Conservation (phyloP, 805 yeast genomes). For the Candida broadrunensis region DNA sequence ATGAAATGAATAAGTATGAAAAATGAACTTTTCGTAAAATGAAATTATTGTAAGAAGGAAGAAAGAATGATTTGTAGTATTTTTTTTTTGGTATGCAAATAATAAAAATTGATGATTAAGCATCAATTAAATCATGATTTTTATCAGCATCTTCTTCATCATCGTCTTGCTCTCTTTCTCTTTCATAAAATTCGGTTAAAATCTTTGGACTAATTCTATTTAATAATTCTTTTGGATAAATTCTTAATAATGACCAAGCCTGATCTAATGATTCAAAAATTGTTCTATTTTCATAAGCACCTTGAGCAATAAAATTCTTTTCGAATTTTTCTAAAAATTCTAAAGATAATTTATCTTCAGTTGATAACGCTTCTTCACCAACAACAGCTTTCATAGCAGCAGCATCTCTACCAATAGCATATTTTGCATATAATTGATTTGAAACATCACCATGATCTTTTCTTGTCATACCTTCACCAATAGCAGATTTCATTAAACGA, state of each 20-base stretch:
- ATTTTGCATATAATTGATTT: slow-evolving; percentile 97
- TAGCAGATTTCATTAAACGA: slow-evolving; percentile 98
- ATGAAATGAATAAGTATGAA: too few relatives aligned
- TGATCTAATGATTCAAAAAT: slow-evolving; percentile 94
- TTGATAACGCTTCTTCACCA: slow-evolving; percentile 98
- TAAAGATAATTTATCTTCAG: slow-evolving; percentile 94
- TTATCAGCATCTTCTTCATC: slow-evolving; percentile 44
- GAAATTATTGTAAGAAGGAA: too few relatives aligned
- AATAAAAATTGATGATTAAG: slow-evolving; percentile 15
- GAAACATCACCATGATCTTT: slow-evolving; percentile 99
- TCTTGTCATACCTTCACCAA: slow-evolving; percentile 99
- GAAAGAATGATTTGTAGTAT: too few relatives aligned
- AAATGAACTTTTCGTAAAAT: too few relatives aligned
- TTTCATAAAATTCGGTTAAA: slow-evolving; percentile 90
- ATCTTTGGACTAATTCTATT: slow-evolving; percentile 99
- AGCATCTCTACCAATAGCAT: slow-evolving; percentile 99
- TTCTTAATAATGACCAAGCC: slow-evolving; percentile 97
- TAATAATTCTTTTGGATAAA: slow-evolving; percentile 97
- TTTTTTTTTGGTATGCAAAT: too few relatives aligned
- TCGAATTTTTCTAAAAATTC: slow-evolving; percentile 98
- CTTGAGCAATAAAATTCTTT: slow-evolving; percentile 91
- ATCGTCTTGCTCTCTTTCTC: slow-evolving; percentile 68
- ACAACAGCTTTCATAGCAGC: slow-evolving; percentile 99
- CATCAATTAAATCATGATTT: slow-evolving; percentile 41
- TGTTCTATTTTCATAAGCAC: slow-evolving; percentile 94